Evolutionary conservation across 2,329 filamentous ascomycete genomes (phyloP).

Genomic region (Mariannaea elegans): DNA sequence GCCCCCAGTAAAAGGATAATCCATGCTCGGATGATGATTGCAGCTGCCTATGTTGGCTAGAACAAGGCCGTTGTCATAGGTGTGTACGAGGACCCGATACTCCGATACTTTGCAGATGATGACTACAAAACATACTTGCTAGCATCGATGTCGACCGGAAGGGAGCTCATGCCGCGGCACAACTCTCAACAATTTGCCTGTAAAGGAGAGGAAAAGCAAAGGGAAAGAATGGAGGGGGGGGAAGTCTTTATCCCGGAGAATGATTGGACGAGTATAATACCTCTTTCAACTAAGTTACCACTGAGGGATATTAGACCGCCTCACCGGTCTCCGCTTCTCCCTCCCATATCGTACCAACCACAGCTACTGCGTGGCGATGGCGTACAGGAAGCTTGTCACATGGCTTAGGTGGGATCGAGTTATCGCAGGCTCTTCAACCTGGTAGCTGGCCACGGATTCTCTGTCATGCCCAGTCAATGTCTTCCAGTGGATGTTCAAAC

Average conservation of each 20-base stretch:
- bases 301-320: slow-evolving; percentile 30
- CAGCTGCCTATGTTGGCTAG: slow-evolving; percentile 3
- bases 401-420: slow-evolving; percentile 30
- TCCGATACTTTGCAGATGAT: not conserved
- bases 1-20: not conserved
- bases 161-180: not conserved
- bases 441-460: slow-evolving; percentile 13
- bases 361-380: slow-evolving; percentile 38
- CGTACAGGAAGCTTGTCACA: slow-evolving; percentile 37
- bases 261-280: slow-evolving; percentile 32
- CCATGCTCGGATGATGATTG: not conserved
- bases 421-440: slow-evolving; percentile 16
- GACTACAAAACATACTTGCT: not conserved
- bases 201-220: not conserved
- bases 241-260: slow-evolving; percentile 22
- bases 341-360: slow-evolving; percentile 38
- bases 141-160: not conserved
- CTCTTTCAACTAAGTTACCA: slow-evolving; percentile 13
- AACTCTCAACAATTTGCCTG: not conserved
- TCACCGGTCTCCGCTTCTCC: slow-evolving; percentile 41
- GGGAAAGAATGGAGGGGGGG: not conserved
- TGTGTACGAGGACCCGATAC: not conserved
- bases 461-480: slow-evolving; percentile 31
- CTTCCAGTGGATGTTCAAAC: slow-evolving; percentile 11
- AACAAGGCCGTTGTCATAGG: not conserved